phyloP scores from a whole-genome alignment of 371 early-diverging fungal genomes.

The Haplosporangium sp. region DNA sequence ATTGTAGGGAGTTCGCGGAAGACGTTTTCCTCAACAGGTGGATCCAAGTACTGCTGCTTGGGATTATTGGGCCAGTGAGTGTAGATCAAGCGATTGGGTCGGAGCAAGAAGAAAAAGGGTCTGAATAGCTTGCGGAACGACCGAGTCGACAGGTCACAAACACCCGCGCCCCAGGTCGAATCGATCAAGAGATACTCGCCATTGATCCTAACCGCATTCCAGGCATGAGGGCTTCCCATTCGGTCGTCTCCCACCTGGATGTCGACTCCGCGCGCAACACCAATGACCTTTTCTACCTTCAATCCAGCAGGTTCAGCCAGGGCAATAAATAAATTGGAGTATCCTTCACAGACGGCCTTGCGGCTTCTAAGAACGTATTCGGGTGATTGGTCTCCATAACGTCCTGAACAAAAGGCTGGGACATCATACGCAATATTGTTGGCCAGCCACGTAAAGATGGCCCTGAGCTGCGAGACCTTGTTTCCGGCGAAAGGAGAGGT shows the following conservation, averaged over 20 bases:
- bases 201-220: slow-evolving; percentile 58
- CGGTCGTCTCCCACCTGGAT: slow-evolving; percentile 47
- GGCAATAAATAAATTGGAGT: slow-evolving; percentile 56
- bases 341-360: slow-evolving; percentile 61
- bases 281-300: slow-evolving; percentile 49
- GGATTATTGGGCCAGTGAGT: slow-evolving; percentile 58
- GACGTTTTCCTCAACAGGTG: slow-evolving; percentile 44
- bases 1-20: slow-evolving; percentile 52
- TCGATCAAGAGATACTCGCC: slow-evolving; percentile 60
- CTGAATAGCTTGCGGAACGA: slow-evolving; percentile 55
- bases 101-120: slow-evolving; percentile 58
- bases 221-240: slow-evolving; percentile 56
- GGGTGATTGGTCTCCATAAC: slow-evolving; percentile 46
- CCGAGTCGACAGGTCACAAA: slow-evolving; percentile 30
- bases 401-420: slow-evolving; percentile 50
- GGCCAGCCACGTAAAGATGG: slow-evolving; percentile 59
- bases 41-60: slow-evolving; percentile 57
- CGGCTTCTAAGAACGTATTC: slow-evolving; percentile 55
- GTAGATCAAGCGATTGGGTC: slow-evolving; percentile 57
- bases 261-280: slow-evolving; percentile 58
- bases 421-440: slow-evolving; percentile 59
- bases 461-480: slow-evolving; percentile 56
- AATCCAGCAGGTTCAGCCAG: slow-evolving; percentile 55
- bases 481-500: slow-evolving; percentile 55
- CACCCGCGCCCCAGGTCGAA: slow-evolving; percentile 63